Evolutionary conservation across 225 moss, liverwort and hornwort genomes (phyloP).

Genomic region (Asterella californica): DNA sequence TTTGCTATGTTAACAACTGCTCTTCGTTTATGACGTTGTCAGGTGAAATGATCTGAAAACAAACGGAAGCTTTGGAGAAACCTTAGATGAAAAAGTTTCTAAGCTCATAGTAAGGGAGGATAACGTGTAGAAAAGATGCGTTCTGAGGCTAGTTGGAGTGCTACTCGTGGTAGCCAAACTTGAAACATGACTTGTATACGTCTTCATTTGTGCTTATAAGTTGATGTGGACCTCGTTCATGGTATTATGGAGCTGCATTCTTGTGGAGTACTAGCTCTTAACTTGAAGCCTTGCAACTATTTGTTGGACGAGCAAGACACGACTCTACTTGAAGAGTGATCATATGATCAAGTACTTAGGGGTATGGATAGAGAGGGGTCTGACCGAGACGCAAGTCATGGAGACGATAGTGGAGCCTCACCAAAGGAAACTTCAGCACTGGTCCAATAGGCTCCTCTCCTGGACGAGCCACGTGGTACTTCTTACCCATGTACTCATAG

Average conservation of each 20-base stretch:
- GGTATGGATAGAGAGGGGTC: too few species aligned
- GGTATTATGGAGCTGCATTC: conserved; percentile 89
- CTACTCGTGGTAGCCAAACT: neutral
- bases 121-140: neutral
- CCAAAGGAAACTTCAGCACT: too few species aligned
- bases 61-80: neutral
- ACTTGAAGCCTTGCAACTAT: conserved; percentile 93
- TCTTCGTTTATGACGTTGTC: neutral
- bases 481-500: too few species aligned
- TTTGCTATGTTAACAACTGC: neutral
- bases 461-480: too few species aligned
- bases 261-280: conserved; percentile 70
- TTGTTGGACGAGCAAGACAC: conserved; percentile 75
- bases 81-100: neutral
- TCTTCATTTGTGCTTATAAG: conserved; percentile 36
- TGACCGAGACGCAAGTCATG: too few species aligned
- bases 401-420: too few species aligned
- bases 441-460: too few species aligned
- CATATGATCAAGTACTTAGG: too few species aligned
- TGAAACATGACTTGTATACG: neutral
- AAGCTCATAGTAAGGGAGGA: neutral
- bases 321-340: conserved; percentile 85
- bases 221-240: conserved; percentile 66
- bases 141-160: neutral
- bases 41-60: neutral